Base-by-base conservation (phyloP, 2,329 filamentous ascomycete genomes). In the Cercospora janseana region DNA sequence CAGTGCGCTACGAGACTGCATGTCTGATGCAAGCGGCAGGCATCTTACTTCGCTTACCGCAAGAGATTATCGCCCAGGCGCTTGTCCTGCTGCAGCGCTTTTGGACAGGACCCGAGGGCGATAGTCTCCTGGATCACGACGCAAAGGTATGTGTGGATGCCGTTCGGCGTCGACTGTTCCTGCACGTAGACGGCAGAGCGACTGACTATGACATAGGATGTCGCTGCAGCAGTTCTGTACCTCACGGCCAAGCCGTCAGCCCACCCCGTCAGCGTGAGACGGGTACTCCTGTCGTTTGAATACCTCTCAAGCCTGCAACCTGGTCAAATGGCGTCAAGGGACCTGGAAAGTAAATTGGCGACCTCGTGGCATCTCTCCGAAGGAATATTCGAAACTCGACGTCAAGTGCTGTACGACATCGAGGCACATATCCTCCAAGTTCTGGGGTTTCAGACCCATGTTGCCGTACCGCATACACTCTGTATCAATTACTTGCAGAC, bases 401-500 rank as follows among this genome's bases (percentile, higher is more conserved):
- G 85, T 57, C 71, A 75, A 15, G 75, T 78, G 10, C 75, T 97
- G 4, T 78, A 94, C 35, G 73, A 78, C n/a, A 79, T 85, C 41
- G 93, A 98, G 69, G 81, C 86, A 3, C 81, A 83, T 31, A 82
- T 97, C 13, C 78, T 97, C 1, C 82, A 82, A 53, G 77, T 82
- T 0, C 75, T 96, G 0, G 83, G 84, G 10, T 97, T 95, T 69
- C 81, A 94, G 62, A 87, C 85, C 1, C 88, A 93, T 60, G 88
- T 94, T 8, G 83, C 88, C 1, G 78, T 96, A 0, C 93, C 93
- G 0, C 88, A 97, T 64, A 80, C 87, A 0, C 80, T 97, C 10
- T 88, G 88, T 51, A 80, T 97, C 51, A 96, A 91, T 4, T 98
- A 97, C 66, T 80, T 97, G 1, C 92, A 97, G 70, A 86, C 91